Evolutionary conservation across 352 stramenopile genomes (phyloP).

Genomic region (Globisporangium nunn): DNA sequence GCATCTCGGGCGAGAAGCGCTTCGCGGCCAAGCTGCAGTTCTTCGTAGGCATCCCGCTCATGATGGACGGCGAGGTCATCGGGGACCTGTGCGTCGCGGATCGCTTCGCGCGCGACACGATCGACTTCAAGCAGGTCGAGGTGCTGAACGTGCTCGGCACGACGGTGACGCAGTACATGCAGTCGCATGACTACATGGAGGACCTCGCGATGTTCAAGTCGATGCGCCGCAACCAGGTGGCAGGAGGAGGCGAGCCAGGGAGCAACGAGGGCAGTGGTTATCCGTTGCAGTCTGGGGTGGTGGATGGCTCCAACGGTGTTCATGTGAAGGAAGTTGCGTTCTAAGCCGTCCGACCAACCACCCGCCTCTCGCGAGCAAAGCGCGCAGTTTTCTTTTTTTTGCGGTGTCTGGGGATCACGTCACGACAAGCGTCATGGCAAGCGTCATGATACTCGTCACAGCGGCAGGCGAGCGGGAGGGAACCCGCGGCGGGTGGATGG

Average conservation of each 20-base stretch:
- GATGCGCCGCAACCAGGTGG: conserved; percentile 16
- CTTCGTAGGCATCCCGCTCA: conserved; percentile 81
- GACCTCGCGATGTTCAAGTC: conserved; percentile 68
- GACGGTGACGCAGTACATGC: conserved; percentile 87
- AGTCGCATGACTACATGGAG: conserved; percentile 71
- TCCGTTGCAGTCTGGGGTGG: conserved; percentile 1
- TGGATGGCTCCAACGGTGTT: conserved; percentile 7
- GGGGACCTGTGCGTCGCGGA: conserved; percentile 83
- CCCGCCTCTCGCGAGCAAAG: neutral
- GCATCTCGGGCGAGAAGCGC: conserved; percentile 83
- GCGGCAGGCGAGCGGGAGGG: too few species aligned
- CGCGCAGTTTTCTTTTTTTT: too few species aligned
- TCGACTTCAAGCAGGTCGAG: conserved; percentile 81
- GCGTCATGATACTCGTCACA: too few species aligned
- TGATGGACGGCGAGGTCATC: conserved; percentile 80
- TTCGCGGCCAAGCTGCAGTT: conserved; percentile 82
- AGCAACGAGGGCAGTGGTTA: too few species aligned
- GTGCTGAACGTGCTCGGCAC: conserved; percentile 83
- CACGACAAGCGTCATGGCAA: neutral
- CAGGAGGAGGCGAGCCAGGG: neutral
- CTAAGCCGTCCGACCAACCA: conserved; percentile 30
- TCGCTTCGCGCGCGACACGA: conserved; percentile 64
- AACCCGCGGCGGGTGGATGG: neutral
- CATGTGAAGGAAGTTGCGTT: conserved; percentile 79
- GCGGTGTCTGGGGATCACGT: too few species aligned